Evolutionary conservation across 305 asterid genomes (phyloP), one percentile per base, ranked within the genome.

Genomic region (Nicotiana rustica): DNA sequence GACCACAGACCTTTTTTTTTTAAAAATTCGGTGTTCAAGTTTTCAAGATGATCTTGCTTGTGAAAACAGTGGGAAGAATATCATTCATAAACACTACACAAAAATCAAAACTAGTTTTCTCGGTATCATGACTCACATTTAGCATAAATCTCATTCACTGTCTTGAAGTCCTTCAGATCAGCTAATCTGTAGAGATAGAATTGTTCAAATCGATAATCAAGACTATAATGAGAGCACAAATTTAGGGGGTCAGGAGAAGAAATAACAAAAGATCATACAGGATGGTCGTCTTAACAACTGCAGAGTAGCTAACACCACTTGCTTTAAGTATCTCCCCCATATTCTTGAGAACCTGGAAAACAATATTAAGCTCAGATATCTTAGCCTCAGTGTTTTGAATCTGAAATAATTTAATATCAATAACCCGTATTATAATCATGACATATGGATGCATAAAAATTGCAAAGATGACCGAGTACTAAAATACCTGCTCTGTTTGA

Each of bases 121-220:
- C 49, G 44, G 14, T 75, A 29, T 52, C 47, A 52, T 60, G 85
- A 86, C 98, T 92, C 71, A 94, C 98, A 95, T 86, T 93, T 93
- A 73, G 94, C 97, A 88, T 95, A 95, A 55, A 95, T 93, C 85
- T 89, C 96, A 61, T 95, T 95, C 84, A 95, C 98, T 88, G 79
- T 87, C 91, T 93, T 90, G 92, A 95, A 93, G 88, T 95, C 98
- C 67, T 92, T 91, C 89, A 95, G 89, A 86, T 93, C 97, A 89
- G 98, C 97, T 92, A 95, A 87, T 92, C 98, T 94, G 92, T 47
- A 85, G 15, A 31, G 57, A 79, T 44, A 38, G 44, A 71, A 82
- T 71, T 33, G 49, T 12, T 31, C 17, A 19, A 56, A 61, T 66
- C 7, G 6, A 56, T 5, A 75, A 33, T 8, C 56, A 55, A 68